Percentiles rank a stretch among this genome's conserved stretches.
Conservation (phyloP, 2,329 filamentous ascomycete genomes). For the Colletotrichum simmondsii region DNA sequence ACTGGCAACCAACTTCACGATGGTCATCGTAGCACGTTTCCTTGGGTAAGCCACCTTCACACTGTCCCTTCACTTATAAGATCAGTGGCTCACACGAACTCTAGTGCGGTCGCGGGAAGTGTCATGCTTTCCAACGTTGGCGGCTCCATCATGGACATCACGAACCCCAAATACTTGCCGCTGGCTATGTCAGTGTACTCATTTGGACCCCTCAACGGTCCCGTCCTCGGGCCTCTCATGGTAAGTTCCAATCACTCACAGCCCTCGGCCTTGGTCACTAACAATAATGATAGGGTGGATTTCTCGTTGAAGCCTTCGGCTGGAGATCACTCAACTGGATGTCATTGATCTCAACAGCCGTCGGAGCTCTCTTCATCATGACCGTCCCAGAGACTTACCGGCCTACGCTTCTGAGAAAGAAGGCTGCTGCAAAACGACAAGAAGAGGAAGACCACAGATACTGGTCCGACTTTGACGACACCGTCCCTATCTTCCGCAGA, state of each 20-base stretch:
- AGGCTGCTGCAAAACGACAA: slow-evolving; percentile 57
- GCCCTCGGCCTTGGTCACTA: not conserved
- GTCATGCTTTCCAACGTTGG: slow-evolving; percentile 73
- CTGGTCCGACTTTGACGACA: slow-evolving; percentile 70
- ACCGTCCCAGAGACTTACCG: slow-evolving; percentile 66
- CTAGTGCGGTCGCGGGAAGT: slow-evolving; percentile 68
- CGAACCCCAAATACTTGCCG: slow-evolving; percentile 68
- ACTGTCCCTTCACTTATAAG: too few relatives aligned
- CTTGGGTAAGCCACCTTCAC: slow-evolving; percentile 4
- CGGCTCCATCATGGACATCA: slow-evolving; percentile 71
- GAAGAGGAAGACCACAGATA: slow-evolving; percentile 62
- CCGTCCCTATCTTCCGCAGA: slow-evolving; percentile 60
- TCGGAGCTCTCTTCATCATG: slow-evolving; percentile 61
- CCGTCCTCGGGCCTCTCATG: slow-evolving; percentile 38
- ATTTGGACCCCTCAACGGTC: slow-evolving; percentile 72
- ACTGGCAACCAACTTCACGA: slow-evolving; percentile 59
- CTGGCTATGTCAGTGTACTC: slow-evolving; percentile 73
- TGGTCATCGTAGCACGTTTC: slow-evolving; percentile 67
- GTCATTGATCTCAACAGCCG: slow-evolving; percentile 63
- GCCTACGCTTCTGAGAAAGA: slow-evolving; percentile 61
- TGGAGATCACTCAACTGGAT: slow-evolving; percentile 75
- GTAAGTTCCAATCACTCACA: slow-evolving; percentile 39
- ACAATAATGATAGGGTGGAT: slow-evolving; percentile 53
- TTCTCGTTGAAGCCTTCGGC: slow-evolving; percentile 66
- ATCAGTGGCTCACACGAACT: slow-evolving; percentile 33